Evolutionary conservation across 1,139 yeast species (phyloP), one percentile per base, ranked within the genome.

Genomic region (Yamadazyma dendronema): DNA sequence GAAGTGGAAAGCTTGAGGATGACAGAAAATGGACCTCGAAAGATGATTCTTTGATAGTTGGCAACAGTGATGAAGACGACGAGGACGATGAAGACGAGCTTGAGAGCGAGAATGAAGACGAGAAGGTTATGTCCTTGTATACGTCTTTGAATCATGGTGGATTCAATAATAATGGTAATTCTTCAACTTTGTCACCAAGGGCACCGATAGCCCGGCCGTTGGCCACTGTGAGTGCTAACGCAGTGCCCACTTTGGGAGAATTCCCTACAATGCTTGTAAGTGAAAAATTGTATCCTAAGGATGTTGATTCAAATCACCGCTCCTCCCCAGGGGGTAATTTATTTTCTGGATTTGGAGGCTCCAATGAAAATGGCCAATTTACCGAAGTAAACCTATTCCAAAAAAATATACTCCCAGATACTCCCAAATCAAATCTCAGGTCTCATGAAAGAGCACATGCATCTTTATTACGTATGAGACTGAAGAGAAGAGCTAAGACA

Each of bases 381-480:
- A 25, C 32, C 4, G 30, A 34, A 21, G 33, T 17, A 14, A 30
- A 31, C 13, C 26, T 24, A 9, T 39, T 42, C 21, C 17, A 43
- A 3, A 21, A 41, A 16, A 39, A 36, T 2, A 44, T 57, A 7
- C 38, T 56, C 2, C 65, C 61, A 17, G 70, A 63, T 14, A 48
- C 52, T 12, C 66, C 70, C 4, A 54, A 54, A 28, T 46, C 61
- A 2, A 60, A 56, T 33, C 47, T 60, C 4, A 61, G 79, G 41
- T 78, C 83, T 4, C 67, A 71, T 30, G 86, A 79, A 46, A 62
- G 86, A 46, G 86, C 86, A 0, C 81, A 79, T 52, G 86, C 86
- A 0, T 79, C 85, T 0, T 58, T 82, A 29, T 72, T 78, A 42
- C 65, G 89, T 56, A 79, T 81, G 72, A 69, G 77, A 43, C 75